phyloP scores from a whole-genome alignment of 202 grass and related monocot species.

The Alloteropsis angusta region DNA sequence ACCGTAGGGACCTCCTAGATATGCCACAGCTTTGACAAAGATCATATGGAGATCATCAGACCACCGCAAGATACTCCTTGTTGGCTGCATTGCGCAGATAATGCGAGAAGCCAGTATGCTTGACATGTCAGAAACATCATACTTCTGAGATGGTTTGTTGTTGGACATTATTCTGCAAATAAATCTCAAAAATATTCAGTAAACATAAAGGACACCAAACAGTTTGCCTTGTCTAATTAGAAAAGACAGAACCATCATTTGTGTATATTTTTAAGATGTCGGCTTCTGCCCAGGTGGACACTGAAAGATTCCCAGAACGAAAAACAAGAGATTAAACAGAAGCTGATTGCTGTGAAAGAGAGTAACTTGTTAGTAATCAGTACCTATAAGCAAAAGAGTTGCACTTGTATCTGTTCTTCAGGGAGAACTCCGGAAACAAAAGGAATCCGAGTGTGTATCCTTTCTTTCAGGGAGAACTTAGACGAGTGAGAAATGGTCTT shows the following conservation, averaged over 20 bases:
- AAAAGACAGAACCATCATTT: not conserved
- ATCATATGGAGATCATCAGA: constrained; percentile 35
- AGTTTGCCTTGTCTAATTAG: not conserved
- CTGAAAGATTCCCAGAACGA: not conserved
- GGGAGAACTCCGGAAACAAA: constrained; percentile 18
- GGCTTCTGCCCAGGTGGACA: not conserved
- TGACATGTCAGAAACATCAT: constrained; percentile 24
- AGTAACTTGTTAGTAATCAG: not conserved
- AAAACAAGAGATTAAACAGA: constrained; percentile 14
- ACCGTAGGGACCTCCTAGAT: constrained; percentile 43
- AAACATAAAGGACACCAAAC: not conserved
- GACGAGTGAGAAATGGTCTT: not conserved
- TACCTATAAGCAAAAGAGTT: constrained; percentile 12
- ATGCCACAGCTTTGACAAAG: constrained; percentile 35
- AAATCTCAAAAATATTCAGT: not conserved
- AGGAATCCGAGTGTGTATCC: not conserved
- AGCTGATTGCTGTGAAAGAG: not conserved
- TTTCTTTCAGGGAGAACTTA: constrained; percentile 13
- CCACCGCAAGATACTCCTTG: constrained; percentile 26
- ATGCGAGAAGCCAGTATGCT: constrained; percentile 3
- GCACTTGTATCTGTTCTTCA: not conserved
- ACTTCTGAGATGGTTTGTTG: not conserved
- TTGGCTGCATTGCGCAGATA: constrained; percentile 21
- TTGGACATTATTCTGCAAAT: constrained; percentile 33
- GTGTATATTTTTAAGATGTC: not conserved